phyloP scores from a whole-genome alignment of 345 rosid genomes.

The Garcia nutans region DNA sequence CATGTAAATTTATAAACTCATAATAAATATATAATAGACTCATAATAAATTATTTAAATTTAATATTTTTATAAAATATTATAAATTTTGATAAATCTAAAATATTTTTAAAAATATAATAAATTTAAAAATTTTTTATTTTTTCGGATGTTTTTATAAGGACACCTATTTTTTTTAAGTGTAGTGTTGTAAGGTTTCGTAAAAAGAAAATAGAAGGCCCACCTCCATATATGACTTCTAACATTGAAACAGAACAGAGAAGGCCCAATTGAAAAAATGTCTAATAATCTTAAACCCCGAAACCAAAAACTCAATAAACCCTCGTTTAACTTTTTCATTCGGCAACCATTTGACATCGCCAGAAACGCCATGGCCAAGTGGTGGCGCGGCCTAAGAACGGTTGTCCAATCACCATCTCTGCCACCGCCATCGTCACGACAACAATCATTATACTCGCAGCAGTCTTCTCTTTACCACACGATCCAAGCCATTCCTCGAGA shows the following conservation, averaged over 20 bases:
- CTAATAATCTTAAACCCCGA: background rate
- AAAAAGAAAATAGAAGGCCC: no score
- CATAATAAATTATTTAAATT: no score
- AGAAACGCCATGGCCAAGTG: constrained; percentile 38
- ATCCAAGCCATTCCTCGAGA: constrained; percentile 82
- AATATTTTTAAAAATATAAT: no score
- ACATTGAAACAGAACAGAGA: no score
- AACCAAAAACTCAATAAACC: background rate
- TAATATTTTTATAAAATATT: no score
- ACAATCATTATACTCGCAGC: constrained; percentile 17
- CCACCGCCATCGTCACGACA: constrained; percentile 9
- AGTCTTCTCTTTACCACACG: constrained; percentile 45
- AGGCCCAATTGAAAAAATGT: background rate
- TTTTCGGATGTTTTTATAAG: no score
- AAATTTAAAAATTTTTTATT: no score
- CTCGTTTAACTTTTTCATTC: background rate
- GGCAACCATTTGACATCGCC: background rate
- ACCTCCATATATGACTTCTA: background rate
- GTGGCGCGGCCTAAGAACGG: constrained; percentile 54
- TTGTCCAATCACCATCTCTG: constrained; percentile 16
- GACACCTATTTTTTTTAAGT: no score
- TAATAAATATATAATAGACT: no score
- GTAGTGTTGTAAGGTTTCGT: no score
- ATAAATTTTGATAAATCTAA: no score
- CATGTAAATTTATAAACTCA: no score